Base-by-base conservation (phyloP, 2,329 filamentous ascomycete species). In the Botryosphaeria dothidea region DNA sequence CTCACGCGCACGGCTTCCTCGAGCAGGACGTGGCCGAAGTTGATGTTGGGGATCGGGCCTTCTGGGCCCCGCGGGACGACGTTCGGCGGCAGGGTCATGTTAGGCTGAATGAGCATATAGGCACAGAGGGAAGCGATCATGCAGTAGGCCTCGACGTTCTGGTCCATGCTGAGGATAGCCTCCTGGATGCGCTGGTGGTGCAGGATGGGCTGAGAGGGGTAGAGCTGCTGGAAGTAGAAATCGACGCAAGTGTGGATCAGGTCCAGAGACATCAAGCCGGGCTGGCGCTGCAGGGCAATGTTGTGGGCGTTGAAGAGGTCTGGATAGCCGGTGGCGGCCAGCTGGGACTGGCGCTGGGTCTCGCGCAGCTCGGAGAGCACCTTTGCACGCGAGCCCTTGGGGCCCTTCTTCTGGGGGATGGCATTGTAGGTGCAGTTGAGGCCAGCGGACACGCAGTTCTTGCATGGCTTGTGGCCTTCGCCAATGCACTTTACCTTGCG, bases 381-480 rank as follows among this genome's bases (percentile, higher is more conserved):
- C 68, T 87, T 85, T 36, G 86, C 86, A 66, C 85, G 82, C 57
- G 85, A 86, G 29, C 85, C 84, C 71, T 88, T 89, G 13, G 86
- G 86, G 2, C 86, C 86, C 69, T 88, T 85, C 75, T 88, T 88
- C 74, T 86, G 85, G 15, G 86, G 86, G 48, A 89, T 83, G 70
- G 87, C 85, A 70, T 88, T 87, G 73, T 87, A 86, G 68, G 86
- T 88, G 78, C 86, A 89, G n/a, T 78, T 82, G 66, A 89, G 80
- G 25, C 84, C 82, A 31, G 86, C 85, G 65, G 83, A 83, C 62
- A 81, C 75, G 73, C 86, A 89, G 71, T 88, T 87, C 74, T 86
- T 85, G 78, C 86, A 89, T 4, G 86, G 84, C 63, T 77, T 77
- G 34, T 78, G 78, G 66, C 80, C 79, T 70, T 83, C 81, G 61